These are phyloP conservation scores for Neurospora sp. DNA, from an alignment of 495 filamentous ascomycete genomes.

Conservation along the genomic window DNA sequence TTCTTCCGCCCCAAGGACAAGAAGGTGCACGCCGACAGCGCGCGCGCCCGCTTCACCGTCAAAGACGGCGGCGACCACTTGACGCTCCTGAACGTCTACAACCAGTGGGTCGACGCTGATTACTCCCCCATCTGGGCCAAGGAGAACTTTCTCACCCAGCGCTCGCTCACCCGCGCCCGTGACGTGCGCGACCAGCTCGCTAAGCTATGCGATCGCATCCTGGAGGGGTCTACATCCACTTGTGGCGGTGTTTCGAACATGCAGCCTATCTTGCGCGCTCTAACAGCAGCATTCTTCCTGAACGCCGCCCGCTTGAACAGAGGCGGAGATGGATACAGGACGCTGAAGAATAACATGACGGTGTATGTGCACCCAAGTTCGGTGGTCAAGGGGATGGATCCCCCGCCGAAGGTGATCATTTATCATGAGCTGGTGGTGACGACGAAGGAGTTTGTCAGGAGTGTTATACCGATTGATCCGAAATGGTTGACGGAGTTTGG, in stretches of 20 bases:
- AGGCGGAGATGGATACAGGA: slow-evolving; percentile 85
- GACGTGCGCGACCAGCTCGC: slow-evolving; percentile 90
- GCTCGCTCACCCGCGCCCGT: slow-evolving; percentile 72
- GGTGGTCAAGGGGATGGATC: slow-evolving; percentile 70
- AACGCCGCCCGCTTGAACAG: slow-evolving; percentile 82
- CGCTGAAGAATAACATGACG: slow-evolving; percentile 82
- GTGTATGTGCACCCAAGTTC: slow-evolving; percentile 86
- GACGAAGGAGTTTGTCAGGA: slow-evolving; percentile 89
- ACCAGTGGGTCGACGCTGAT: slow-evolving; percentile 91
- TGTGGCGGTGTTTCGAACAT: slow-evolving; percentile 65
- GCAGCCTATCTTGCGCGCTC: slow-evolving; percentile 70
- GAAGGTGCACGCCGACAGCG: slow-evolving; percentile 89
- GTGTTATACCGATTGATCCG: slow-evolving; percentile 71
- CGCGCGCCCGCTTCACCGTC: slow-evolving; percentile 82
- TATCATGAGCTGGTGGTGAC: slow-evolving; percentile 92
- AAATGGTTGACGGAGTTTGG: slow-evolving; percentile 88
- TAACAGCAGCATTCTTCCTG: slow-evolving; percentile 89
- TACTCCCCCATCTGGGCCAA: slow-evolving; percentile 81
- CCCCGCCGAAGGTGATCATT: slow-evolving; percentile 68
- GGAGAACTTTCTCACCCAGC: slow-evolving; percentile 92
- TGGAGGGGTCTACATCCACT: slow-evolving; percentile 68
- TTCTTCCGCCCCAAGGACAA: slow-evolving; percentile 98
- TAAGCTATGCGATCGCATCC: slow-evolving; percentile 81
- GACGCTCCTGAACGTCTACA: slow-evolving; percentile 91
- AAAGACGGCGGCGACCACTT: slow-evolving; percentile 90